Evolutionary conservation across 2,329 filamentous ascomycete species (phyloP).

Genomic region (Penicillium italicum): DNA sequence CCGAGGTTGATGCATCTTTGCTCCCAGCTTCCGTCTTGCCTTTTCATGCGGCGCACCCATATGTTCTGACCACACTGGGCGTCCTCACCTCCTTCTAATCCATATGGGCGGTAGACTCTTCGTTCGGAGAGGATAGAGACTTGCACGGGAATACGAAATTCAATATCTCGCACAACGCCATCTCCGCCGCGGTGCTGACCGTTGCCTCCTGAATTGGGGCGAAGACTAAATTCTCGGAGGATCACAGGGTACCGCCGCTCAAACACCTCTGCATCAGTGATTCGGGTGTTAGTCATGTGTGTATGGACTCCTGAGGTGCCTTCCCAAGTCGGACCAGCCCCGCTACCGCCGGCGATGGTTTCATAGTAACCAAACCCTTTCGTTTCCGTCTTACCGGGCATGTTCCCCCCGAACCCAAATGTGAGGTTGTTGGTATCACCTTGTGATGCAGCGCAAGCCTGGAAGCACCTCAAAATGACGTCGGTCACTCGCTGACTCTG

Average conservation of each 20-base stretch:
- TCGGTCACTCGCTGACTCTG: conserved; percentile 45
- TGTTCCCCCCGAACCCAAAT: conserved; percentile 25
- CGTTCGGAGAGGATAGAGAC: conserved; percentile 72
- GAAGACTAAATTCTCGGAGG: conserved; percentile 64
- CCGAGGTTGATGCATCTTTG: conserved; percentile 29
- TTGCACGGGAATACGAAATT: conserved; percentile 73
- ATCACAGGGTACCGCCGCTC: conserved; percentile 74
- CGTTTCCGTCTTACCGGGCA: conserved; percentile 12
- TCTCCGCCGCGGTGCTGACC: conserved; percentile 70
- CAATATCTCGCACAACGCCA: conserved; percentile 73
- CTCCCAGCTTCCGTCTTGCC: conserved; percentile 14
- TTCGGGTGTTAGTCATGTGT: conserved; percentile 83
- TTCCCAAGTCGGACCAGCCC: conserved; percentile 69
- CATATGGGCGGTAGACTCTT: conserved; percentile 70
- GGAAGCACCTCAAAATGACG: conserved; percentile 72
- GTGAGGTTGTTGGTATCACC: conserved; percentile 69
- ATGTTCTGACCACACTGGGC: conserved; percentile 74
- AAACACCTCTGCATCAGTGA: conserved; percentile 76
- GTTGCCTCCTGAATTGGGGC: conserved; percentile 59
- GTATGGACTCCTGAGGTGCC: conserved; percentile 74
- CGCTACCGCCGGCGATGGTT: conserved; percentile 74
- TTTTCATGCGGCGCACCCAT: conserved; percentile 57
- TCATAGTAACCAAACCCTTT: conserved; percentile 71
- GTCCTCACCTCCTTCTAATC: conserved; percentile 73
- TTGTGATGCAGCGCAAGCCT: conserved; percentile 69